Conservation (phyloP, 345 rosid genomes). For the Lagerstroemia speciosa region DNA sequence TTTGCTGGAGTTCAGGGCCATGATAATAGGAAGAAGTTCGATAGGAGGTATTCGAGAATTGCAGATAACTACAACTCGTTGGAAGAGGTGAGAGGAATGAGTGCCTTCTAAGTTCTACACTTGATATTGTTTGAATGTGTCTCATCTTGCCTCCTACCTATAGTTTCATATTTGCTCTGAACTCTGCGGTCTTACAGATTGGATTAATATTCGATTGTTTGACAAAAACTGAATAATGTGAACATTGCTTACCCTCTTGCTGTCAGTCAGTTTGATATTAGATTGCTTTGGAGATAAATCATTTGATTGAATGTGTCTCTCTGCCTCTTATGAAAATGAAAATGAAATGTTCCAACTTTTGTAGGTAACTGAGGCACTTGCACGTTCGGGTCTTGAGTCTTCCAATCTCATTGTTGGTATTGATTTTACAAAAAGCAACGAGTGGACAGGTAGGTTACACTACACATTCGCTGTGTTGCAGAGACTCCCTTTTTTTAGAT, state of each 20-base stretch:
- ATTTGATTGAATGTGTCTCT: not conserved
- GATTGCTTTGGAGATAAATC: not conserved
- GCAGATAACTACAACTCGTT: conserved; percentile 65
- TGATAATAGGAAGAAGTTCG: conserved; percentile 39
- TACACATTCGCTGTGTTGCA: conserved; percentile 10
- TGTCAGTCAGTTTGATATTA: not conserved
- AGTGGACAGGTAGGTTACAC: conserved; percentile 86
- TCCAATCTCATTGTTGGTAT: conserved; percentile 97
- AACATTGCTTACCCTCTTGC: not conserved
- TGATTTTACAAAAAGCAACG: conserved; percentile 97
- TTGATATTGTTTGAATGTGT: not conserved
- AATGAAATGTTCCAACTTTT: conserved; percentile 4
- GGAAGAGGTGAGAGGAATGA: conserved; percentile 47
- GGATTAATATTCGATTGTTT: not conserved
- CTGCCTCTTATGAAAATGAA: not conserved
- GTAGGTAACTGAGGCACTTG: conserved; percentile 86
- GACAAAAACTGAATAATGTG: not conserved
- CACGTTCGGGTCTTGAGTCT: conserved; percentile 81
- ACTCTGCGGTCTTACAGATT: not conserved
- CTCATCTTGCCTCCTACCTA: not conserved
- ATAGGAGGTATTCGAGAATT: conserved; percentile 59
- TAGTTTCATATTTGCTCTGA: not conserved
- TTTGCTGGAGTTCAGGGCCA: conserved; percentile 6
- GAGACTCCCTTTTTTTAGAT: not conserved
- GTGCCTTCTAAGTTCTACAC: not conserved